A percentile compares a stretch with the other conserved stretches of the same genome.
These are phyloP conservation scores for Striga hermonthica DNA, from an alignment of 305 asterid genomes.

Conservation along the genomic window DNA sequence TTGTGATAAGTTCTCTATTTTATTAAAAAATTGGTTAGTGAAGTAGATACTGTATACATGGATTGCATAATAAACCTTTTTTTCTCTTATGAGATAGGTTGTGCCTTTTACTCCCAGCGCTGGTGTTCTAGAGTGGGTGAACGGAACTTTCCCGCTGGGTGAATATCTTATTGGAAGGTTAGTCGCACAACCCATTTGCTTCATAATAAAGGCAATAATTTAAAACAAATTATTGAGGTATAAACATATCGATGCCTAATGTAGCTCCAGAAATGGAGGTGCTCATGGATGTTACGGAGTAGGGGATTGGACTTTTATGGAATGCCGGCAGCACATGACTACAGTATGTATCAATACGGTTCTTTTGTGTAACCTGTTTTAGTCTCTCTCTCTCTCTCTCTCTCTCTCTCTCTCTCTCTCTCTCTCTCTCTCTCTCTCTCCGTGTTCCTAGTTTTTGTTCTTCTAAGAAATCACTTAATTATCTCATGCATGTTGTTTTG, in stretches of 20 bases:
- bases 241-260: slow-evolving; percentile 33
- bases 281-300: slow-evolving; percentile 95
- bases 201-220: slow-evolving; percentile 20
- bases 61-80: not conserved
- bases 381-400: slow-evolving; percentile 18
- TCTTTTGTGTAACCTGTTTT: slow-evolving; percentile 23
- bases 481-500: slow-evolving; percentile 30
- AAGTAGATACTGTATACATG: slow-evolving; percentile 5
- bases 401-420: not conserved
- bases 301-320: slow-evolving; percentile 86
- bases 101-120: slow-evolving; percentile 99
- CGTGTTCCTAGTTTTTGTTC: not conserved
- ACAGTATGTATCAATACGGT: slow-evolving; percentile 45
- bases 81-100: slow-evolving; percentile 53
- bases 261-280: slow-evolving; percentile 89
- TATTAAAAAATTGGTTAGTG: slow-evolving; percentile 5
- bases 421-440: not conserved
- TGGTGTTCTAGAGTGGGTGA: slow-evolving; percentile 99
- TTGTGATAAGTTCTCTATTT: slow-evolving; percentile 22
- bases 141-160: slow-evolving; percentile 92
- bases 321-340: slow-evolving; percentile 88
- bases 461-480: slow-evolving; percentile 21
- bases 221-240: slow-evolving; percentile 13
- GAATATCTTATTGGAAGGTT: slow-evolving; percentile 95
- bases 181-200: slow-evolving; percentile 34